phyloP scores from a whole-genome alignment of 2,329 filamentous ascomycete genomes.

The Byssoonygena ceratinophila region DNA sequence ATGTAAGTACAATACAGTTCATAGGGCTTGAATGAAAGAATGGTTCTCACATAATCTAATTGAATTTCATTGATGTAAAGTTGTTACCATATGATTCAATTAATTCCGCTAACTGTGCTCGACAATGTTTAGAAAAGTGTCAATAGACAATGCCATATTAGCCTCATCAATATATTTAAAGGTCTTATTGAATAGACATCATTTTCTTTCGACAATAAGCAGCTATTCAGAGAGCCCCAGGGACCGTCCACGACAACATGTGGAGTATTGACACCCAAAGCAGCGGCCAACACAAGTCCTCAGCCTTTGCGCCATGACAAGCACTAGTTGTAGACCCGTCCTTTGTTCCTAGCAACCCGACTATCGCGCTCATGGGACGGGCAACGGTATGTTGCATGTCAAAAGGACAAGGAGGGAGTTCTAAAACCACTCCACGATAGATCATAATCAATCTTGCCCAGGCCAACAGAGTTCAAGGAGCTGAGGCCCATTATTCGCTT shows the following conservation, averaged over 20 bases:
- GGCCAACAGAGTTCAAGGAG: constrained; percentile 43
- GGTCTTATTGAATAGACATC: too few species aligned
- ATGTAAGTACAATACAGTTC: too few species aligned
- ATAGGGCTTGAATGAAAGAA: too few species aligned
- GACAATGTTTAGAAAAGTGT: too few species aligned
- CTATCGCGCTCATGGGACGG: constrained; percentile 34
- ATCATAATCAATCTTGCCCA: constrained; percentile 38
- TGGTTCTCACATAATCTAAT: too few species aligned
- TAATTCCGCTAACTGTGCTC: too few species aligned
- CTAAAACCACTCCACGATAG: constrained; percentile 40
- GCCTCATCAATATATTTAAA: too few species aligned
- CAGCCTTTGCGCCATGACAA: neutral
- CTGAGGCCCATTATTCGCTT: constrained; percentile 8
- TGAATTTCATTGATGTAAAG: too few species aligned
- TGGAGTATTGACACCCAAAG: constrained; percentile 51
- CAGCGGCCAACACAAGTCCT: constrained; percentile 41
- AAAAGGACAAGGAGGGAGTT: constrained; percentile 28
- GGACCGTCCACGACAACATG: constrained; percentile 50
- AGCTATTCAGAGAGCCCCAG: constrained; percentile 43
- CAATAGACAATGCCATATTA: too few species aligned
- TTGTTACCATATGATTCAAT: too few species aligned
- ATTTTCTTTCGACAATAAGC: constrained; percentile 48
- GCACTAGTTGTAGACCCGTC: neutral
- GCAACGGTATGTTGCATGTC: constrained; percentile 41
- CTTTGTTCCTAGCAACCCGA: neutral